phyloP scores from a whole-genome alignment of 257 asterid genomes.

The Osmanthus fragrans region DNA sequence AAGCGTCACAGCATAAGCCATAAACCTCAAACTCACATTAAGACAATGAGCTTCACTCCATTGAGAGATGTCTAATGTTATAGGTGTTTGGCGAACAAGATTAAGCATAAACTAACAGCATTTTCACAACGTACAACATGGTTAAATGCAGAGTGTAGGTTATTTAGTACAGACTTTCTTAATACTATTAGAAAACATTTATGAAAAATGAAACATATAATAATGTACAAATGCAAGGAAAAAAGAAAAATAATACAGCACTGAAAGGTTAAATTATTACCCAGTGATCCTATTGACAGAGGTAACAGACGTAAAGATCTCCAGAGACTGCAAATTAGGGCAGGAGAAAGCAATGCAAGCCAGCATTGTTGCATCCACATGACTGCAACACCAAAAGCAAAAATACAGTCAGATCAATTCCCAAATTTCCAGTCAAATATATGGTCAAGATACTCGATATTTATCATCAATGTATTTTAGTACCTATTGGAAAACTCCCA shows the following conservation, averaged over 20 bases:
- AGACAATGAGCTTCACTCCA: neutral
- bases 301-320: slow-evolving; percentile 60
- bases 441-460: neutral
- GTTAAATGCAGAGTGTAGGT: neutral
- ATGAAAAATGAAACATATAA: neutral
- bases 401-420: slow-evolving; percentile 24
- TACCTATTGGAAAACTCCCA: neutral
- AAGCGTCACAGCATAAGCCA: neutral
- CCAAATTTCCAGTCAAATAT: slow-evolving; percentile 1
- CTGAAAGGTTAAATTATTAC: slow-evolving; percentile 36
- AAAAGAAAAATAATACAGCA: slow-evolving; percentile 5
- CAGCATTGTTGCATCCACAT: slow-evolving; percentile 78
- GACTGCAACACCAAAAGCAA: slow-evolving; percentile 60
- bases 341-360: slow-evolving; percentile 98
- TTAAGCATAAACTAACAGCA: neutral
- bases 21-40: neutral
- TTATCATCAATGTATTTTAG: neutral
- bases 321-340: slow-evolving; percentile 75
- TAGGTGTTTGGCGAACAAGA: neutral
- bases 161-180: neutral
- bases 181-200: neutral
- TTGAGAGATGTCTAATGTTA: neutral
- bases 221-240: neutral
- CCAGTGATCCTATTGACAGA: slow-evolving; percentile 82
- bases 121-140: neutral